Evolutionary conservation across 768 basidiomycete genomes (phyloP), one percentile per base, ranked within the genome.

Genomic region (Piloderma croceum): DNA sequence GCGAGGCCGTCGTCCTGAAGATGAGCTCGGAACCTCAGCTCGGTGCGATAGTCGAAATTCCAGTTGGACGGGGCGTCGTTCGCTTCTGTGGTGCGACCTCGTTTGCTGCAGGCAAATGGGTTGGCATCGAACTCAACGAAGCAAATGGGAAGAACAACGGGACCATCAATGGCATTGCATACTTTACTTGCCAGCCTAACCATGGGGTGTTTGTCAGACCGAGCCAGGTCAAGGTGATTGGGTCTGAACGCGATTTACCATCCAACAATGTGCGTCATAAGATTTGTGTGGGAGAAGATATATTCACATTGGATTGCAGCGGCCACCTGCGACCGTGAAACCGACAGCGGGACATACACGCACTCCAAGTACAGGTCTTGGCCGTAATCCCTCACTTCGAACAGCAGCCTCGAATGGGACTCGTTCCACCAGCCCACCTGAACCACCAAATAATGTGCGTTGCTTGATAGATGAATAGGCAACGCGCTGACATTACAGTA

Each of bases 91-190:
- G 94, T 0, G 47, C 77, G 23, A 93, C 94, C 1, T 71, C 74
- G 2, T 97, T 97, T 59, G 76, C 88, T 17, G 62, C 79, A 2
- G 96, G 96, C 0, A 90, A 86, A 71, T 99, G 94, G 94, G 74
- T 96, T 36, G 96, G 96, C 7, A 79, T 98, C 39, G 92, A 94
- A 54, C 74, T 99, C 34, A 76, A 73, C 42, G 81, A 83, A 52
- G 63, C 77, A 6, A 83, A 77, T 33, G 96, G 96, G 27, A 99
- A 98, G 81, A 99, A 99, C 68, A 89, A 98, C 51, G 96, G 96
- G 1, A 76, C 79, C 2, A 85, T 99, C 6, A 70, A 82, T 24
- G 90, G 84, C 12, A 62, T 79, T 36, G 47, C 62, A 2, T 99
- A 98, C 65, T 99, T 99, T 60, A 69, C 66, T 13, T 97, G 91